Conservation (phyloP, 2,329 filamentous ascomycete genomes). For the Cladophialophora exuberans region DNA sequence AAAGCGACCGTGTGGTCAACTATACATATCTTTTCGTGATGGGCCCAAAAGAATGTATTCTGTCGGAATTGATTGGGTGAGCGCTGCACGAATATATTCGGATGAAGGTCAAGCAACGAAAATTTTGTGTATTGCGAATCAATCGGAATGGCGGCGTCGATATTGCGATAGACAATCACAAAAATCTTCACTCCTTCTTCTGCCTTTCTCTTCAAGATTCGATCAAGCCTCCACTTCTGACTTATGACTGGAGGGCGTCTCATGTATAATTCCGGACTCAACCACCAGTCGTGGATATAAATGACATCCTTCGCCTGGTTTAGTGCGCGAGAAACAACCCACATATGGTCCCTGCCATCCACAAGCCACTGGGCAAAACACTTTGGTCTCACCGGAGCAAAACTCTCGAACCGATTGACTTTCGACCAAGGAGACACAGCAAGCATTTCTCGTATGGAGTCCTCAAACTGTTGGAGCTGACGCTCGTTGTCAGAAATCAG, state of each 20-base stretch:
- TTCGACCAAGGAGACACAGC: constrained; percentile 80
- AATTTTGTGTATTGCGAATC: constrained; percentile 99
- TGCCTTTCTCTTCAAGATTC: constrained; percentile 90
- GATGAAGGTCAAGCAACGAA: constrained; percentile 89
- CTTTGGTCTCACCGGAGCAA: constrained; percentile 82
- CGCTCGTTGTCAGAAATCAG: constrained; percentile 89
- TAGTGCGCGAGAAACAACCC: constrained; percentile 96
- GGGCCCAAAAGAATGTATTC: constrained; percentile 99
- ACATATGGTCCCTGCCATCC: constrained; percentile 97
- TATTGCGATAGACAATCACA: constrained; percentile 96
- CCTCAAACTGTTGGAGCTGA: constrained; percentile 87
- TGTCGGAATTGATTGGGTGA: constrained; percentile 98
- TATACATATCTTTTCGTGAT: constrained; percentile 97
- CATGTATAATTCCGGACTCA: constrained; percentile 95
- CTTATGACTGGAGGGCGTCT: constrained; percentile 91
- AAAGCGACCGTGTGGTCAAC: constrained; percentile 97
- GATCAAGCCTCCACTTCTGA: constrained; percentile 95
- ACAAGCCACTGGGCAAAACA: constrained; percentile 97
- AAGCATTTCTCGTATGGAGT: constrained; percentile 86
- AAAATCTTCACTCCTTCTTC: constrained; percentile 96
- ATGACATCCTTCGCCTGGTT: constrained; percentile 97
- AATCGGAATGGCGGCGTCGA: constrained; percentile 95
- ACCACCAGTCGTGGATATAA: constrained; percentile 99
- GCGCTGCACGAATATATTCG: constrained; percentile 93
- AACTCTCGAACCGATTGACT: constrained; percentile 86